These are phyloP conservation scores for Colletotrichum lupini DNA, from an alignment of 2,329 filamentous ascomycete genomes.

Conservation along the genomic window DNA sequence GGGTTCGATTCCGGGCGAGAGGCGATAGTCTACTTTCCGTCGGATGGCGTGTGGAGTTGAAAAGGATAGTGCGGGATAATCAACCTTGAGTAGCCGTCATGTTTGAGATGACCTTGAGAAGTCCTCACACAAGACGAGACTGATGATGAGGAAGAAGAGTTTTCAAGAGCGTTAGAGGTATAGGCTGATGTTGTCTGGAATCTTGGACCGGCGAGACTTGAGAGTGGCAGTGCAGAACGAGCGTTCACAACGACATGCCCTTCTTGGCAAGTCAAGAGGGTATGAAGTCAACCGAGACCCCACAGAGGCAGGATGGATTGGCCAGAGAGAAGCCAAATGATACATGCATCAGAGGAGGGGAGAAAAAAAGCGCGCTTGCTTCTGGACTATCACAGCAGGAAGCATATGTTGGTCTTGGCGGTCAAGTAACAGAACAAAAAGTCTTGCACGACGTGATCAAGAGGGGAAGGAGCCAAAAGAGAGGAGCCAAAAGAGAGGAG, in stretches of 20 bases:
- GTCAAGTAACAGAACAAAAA: constrained; percentile 1
- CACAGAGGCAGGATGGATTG: constrained; percentile 16
- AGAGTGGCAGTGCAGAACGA: constrained; percentile 28
- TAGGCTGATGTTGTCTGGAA: not conserved
- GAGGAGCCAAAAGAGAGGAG: not conserved
- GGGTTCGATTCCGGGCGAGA: constrained; percentile 9
- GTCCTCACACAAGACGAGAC: not conserved
- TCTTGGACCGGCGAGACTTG: not conserved
- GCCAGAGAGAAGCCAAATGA: constrained; percentile 13
- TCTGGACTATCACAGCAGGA: constrained; percentile 18
- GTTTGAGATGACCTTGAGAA: not conserved
- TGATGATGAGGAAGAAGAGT: not conserved
- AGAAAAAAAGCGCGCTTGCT: constrained; percentile 30
- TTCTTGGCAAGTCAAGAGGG: constrained; percentile 31
- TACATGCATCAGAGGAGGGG: constrained; percentile 2
- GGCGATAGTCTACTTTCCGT: constrained; percentile 4
- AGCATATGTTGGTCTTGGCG: constrained; percentile 26
- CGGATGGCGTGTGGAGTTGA: not conserved
- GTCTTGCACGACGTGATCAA: constrained; percentile 16
- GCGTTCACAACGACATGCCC: constrained; percentile 32
- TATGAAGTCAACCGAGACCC: constrained; percentile 29
- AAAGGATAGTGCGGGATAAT: not conserved
- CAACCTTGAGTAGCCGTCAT: constrained; percentile 2
- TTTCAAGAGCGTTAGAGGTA: constrained; percentile 1
- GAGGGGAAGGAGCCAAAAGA: constrained; percentile 32